These are phyloP conservation scores for Coprinellus micaceus DNA, from an alignment of 768 basidiomycete species.

Conservation along the genomic window DNA sequence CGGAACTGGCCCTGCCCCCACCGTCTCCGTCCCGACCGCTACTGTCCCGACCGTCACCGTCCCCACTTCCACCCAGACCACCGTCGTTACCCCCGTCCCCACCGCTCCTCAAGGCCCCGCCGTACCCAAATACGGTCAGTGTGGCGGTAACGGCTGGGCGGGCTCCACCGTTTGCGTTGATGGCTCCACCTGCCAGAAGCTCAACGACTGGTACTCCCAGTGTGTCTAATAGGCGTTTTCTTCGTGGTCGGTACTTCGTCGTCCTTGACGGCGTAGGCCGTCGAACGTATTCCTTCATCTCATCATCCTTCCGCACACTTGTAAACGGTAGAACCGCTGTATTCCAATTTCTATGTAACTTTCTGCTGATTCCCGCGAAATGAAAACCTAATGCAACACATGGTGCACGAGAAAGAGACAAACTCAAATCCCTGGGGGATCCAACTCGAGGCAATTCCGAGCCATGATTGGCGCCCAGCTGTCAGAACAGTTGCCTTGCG, in stretches of 20 bases:
- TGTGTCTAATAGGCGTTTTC: background rate
- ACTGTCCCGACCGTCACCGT: background rate
- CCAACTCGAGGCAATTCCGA: too few relatives aligned
- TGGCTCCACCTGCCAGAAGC: background rate
- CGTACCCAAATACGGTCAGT: conserved; percentile 7
- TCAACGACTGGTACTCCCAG: conserved; percentile 13
- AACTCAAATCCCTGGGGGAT: too few relatives aligned
- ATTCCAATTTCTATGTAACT: too few relatives aligned
- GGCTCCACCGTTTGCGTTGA: conserved; percentile 5
- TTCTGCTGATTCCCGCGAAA: too few relatives aligned
- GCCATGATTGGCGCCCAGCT: too few relatives aligned
- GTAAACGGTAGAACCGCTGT: too few relatives aligned
- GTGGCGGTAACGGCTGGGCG: conserved; percentile 7
- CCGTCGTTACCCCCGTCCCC: conserved; percentile 1
- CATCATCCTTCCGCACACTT: too few relatives aligned
- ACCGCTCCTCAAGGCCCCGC: conserved; percentile 3
- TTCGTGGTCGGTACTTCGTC: background rate
- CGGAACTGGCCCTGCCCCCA: background rate
- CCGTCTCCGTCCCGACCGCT: background rate
- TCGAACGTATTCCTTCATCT: too few relatives aligned
- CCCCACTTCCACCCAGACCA: conserved; percentile 2
- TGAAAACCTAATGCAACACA: too few relatives aligned
- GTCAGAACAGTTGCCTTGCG: too few relatives aligned
- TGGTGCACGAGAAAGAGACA: too few relatives aligned
- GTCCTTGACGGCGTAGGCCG: too few relatives aligned